phyloP scores from a whole-genome alignment of 371 early-diverging fungal genomes.

The Haplosporangium sp. region DNA sequence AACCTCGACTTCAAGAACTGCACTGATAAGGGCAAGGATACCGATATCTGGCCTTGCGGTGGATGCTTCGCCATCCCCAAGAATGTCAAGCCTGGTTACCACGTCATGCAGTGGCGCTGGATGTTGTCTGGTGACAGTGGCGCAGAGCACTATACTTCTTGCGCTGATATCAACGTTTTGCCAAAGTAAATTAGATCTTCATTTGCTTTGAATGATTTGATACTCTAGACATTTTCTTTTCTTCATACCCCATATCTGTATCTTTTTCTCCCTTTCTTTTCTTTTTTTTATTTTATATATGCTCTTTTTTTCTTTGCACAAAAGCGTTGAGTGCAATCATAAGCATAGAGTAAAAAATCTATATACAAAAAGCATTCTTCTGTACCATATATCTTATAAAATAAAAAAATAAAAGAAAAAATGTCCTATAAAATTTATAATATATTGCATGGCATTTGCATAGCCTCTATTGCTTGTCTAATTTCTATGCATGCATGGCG shows the following conservation, averaged over 20 bases:
- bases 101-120: conserved; percentile 56
- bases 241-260: not conserved
- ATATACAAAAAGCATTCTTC: too few relatives aligned
- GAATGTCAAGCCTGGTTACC: conserved; percentile 22
- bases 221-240: not conserved
- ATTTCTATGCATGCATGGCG: too few relatives aligned
- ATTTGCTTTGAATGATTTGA: too few relatives aligned
- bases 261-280: not conserved
- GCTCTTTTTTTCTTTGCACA: too few relatives aligned
- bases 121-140: conserved; percentile 36
- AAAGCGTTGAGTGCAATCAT: too few relatives aligned
- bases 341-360: too few relatives aligned
- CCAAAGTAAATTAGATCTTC: conserved; percentile 1
- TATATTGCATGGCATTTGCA: too few relatives aligned
- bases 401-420: too few relatives aligned
- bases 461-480: too few relatives aligned
- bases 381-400: too few relatives aligned
- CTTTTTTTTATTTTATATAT: too few relatives aligned
- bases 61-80: conserved; percentile 46
- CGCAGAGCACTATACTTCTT: conserved; percentile 46
- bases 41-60: conserved; percentile 53
- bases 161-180: conserved; percentile 41
- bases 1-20: conserved; percentile 52
- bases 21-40: conserved; percentile 22
- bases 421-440: too few relatives aligned